Evolutionary conservation across 805 yeast genomes (phyloP), one percentile per base, ranked within the genome.

Genomic region (Ogataea populi-albae): DNA sequence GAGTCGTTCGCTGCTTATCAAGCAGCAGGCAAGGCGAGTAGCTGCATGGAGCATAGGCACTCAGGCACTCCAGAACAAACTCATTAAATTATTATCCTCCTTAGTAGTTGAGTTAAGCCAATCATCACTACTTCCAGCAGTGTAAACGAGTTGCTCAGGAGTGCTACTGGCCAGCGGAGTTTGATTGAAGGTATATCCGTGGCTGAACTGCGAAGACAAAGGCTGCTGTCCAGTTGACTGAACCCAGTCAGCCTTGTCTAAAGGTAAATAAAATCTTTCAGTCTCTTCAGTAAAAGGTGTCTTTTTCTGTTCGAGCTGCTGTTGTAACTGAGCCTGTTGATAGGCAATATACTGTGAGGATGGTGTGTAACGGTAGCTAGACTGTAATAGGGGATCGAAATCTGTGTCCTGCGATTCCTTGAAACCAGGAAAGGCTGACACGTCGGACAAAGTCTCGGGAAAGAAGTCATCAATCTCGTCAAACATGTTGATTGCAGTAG

Each of bases 271-370:
- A 22, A 34, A 20, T 6, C 21, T 26, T 16, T 23, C 35, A 7
- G 32, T 23, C n/a, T 38, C 42, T 6, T 17, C 10, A 6, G 27
- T 15, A 16, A 29, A 7, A 6, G 33, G 30, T 10, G 17, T 12
- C n/a, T 21, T n/a, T 12, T 16, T 18, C 19, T 27, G 37, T 12
- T 37, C 37, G 28, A 35, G 29, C 17, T 28, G 40, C n/a, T 38
- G 35, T 22, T 43, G 50, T 25, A 43, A 32, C 33, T 40, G 45
- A 4, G 24, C 32, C 30, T 43, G 51, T 26, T 46, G 47, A 26
- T 32, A 32, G 7, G 38, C 32, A 18, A 46, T 43, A 39, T 43
- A 43, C 12, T 44, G 39, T 32, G 34, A 32, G 18, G 46, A 43
- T 6, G 50, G 50, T 7, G 47, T 38, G 36, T 46, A 46, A 10